A percentile compares a stretch with the other conserved stretches of the same genome.
These are phyloP conservation scores for Barbarea vulgaris DNA, from an alignment of 345 rosid species.

Conservation along the genomic window DNA sequence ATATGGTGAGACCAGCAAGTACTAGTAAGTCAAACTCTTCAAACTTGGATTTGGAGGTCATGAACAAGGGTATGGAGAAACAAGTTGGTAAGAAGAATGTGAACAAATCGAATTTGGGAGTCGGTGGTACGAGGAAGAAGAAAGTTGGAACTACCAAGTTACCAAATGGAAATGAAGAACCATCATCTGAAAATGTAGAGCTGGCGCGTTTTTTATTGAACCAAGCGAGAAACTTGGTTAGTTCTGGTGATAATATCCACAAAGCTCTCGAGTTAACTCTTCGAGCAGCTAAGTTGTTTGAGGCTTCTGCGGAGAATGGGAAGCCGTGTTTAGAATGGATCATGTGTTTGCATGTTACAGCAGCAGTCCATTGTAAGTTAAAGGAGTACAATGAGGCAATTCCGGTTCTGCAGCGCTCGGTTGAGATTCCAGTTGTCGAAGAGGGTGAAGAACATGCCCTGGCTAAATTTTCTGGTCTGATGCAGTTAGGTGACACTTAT, in stretches of 20 bases:
- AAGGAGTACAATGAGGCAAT: slow-evolving; percentile 76
- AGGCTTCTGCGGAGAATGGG: slow-evolving; percentile 55
- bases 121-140: slow-evolving; percentile 51
- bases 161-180: slow-evolving; percentile 54
- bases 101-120: slow-evolving; percentile 49
- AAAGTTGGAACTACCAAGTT: slow-evolving; percentile 45
- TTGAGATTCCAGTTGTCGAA: slow-evolving; percentile 66
- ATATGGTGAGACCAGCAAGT: slow-evolving; percentile 48
- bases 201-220: slow-evolving; percentile 75
- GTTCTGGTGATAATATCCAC: slow-evolving; percentile 67
- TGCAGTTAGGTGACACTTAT: slow-evolving; percentile 95
- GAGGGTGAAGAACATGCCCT: slow-evolving; percentile 82
- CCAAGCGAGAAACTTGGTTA: slow-evolving; percentile 72
- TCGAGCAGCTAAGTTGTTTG: slow-evolving; percentile 74
- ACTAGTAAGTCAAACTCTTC: slow-evolving; percentile 48
- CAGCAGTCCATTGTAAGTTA: slow-evolving; percentile 81
- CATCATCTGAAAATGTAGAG: slow-evolving; percentile 48
- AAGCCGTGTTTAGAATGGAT: slow-evolving; percentile 70
- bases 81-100: slow-evolving; percentile 45
- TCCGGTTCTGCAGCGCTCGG: slow-evolving; percentile 73
- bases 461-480: slow-evolving; percentile 85
- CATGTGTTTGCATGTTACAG: slow-evolving; percentile 84
- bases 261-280: slow-evolving; percentile 76
- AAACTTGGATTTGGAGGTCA: slow-evolving; percentile 36
- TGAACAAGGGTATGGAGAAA: slow-evolving; percentile 40